Conservation (phyloP, 108 stramenopile genomes). For the Fragilaria crotonensis region DNA sequence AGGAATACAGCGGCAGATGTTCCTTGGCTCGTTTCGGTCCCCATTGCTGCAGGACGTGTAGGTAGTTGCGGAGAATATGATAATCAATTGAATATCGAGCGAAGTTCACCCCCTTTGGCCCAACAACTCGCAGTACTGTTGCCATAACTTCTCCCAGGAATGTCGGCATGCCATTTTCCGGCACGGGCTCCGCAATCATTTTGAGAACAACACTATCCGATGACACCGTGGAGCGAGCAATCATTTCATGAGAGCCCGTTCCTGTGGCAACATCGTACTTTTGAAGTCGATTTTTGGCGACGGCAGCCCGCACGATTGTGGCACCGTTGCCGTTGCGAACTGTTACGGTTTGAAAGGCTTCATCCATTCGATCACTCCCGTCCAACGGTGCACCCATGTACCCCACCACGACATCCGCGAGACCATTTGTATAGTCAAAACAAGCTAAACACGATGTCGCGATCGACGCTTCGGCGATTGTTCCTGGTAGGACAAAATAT, state of each 20-base stretch:
- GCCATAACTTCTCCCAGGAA: slow-evolving; percentile 62
- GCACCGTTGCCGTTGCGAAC: slow-evolving; percentile 60
- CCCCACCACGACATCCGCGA: slow-evolving; percentile 79
- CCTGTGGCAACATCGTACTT: slow-evolving; percentile 40
- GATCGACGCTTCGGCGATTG: slow-evolving; percentile 66
- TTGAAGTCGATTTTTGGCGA: slow-evolving; percentile 31
- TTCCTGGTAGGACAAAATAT: slow-evolving; percentile 73
- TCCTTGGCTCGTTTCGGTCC: slow-evolving; percentile 26
- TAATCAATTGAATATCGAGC: slow-evolving; percentile 79
- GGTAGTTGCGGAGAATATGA: slow-evolving; percentile 72
- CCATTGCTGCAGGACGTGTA: slow-evolving; percentile 54
- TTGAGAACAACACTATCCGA: slow-evolving; percentile 50
- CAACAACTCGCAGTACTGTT: slow-evolving; percentile 32
- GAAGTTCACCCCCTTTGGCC: slow-evolving; percentile 71
- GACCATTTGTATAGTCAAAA: slow-evolving; percentile 81
- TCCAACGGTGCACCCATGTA: slow-evolving; percentile 77
- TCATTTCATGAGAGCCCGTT: slow-evolving; percentile 45
- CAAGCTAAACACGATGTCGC: slow-evolving; percentile 70
- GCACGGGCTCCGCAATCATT: slow-evolving; percentile 48
- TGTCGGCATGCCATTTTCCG: slow-evolving; percentile 54
- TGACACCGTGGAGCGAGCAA: slow-evolving; percentile 52
- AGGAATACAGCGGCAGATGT: slow-evolving; percentile 42
- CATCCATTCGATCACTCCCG: slow-evolving; percentile 37
- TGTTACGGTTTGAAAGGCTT: slow-evolving; percentile 62
- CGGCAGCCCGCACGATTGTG: slow-evolving; percentile 54